These are phyloP conservation scores for Gnetum montanum DNA, from an alignment of 75 land plant species.

Conservation along the genomic window DNA sequence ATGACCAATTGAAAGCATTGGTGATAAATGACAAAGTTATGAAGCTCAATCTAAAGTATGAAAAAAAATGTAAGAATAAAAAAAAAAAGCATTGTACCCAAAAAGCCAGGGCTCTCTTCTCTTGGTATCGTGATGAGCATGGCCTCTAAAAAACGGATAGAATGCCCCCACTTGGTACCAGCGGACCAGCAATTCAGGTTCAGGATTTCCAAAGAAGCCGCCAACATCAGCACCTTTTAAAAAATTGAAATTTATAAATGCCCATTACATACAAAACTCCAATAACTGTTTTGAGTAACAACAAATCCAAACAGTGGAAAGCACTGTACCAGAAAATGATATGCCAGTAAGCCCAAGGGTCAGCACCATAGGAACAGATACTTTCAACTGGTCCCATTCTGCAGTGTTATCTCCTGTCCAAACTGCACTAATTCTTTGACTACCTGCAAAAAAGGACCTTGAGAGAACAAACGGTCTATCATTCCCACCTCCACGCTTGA, in stretches of 20 bases:
- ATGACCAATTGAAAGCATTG: too few relatives aligned
- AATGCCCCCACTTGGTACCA: constrained; percentile 98
- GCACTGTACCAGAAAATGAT: constrained; percentile 79
- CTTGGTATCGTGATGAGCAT: constrained; percentile 96
- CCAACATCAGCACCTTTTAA: constrained; percentile 95
- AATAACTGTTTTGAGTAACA: background rate
- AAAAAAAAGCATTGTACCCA: constrained; percentile 61
- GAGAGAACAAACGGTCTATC: constrained; percentile 97
- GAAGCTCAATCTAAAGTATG: background rate
- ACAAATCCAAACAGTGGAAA: background rate
- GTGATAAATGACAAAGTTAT: too few relatives aligned
- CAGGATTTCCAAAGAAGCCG: constrained; percentile 98
- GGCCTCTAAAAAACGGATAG: constrained; percentile 96
- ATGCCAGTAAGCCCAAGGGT: constrained; percentile 91
- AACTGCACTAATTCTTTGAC: constrained; percentile 83
- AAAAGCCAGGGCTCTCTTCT: constrained; percentile 98
- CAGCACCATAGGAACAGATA: constrained; percentile 91
- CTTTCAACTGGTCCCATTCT: constrained; percentile 90
- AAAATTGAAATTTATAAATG: background rate
- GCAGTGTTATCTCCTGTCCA: constrained; percentile 99
- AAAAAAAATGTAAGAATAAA: background rate
- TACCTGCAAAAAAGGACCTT: constrained; percentile 91
- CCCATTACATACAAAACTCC: background rate
- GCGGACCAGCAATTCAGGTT: constrained; percentile 80
- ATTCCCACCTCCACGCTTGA: constrained; percentile 69